phyloP scores from a whole-genome alignment of 2,329 filamentous ascomycete species.

The Knufia petricola region DNA sequence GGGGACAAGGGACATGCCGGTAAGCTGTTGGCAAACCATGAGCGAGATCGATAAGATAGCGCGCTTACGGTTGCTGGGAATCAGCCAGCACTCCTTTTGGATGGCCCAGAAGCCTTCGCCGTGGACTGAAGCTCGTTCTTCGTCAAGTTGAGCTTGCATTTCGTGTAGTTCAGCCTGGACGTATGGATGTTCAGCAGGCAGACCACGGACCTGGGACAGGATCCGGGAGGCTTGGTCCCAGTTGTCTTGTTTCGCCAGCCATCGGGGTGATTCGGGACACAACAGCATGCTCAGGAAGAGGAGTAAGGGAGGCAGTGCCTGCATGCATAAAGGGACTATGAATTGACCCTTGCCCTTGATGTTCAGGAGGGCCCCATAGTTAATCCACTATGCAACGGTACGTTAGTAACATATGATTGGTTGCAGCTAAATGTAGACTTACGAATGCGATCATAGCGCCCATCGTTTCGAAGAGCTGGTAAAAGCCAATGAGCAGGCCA shows the following conservation, averaged over 20 bases:
- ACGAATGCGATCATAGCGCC: slow-evolving; percentile 35
- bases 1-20: slow-evolving; percentile 19
- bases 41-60: slow-evolving; percentile 45
- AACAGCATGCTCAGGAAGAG: slow-evolving; percentile 52
- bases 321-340: slow-evolving; percentile 55
- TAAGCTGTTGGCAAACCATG: slow-evolving; percentile 47
- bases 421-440: too few relatives aligned
- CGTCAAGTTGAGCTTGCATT: slow-evolving; percentile 52
- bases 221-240: slow-evolving; percentile 55
- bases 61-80: slow-evolving; percentile 45
- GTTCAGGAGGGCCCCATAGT: slow-evolving; percentile 43
- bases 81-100: slow-evolving; percentile 54
- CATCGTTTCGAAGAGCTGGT: slow-evolving; percentile 48
- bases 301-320: slow-evolving; percentile 53
- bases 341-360: slow-evolving; percentile 42
- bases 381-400: too few relatives aligned
- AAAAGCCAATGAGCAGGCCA: slow-evolving; percentile 51
- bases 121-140: slow-evolving; percentile 50
- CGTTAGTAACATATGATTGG: too few relatives aligned
- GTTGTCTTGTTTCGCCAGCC: slow-evolving; percentile 57
- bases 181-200: slow-evolving; percentile 45
- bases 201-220: slow-evolving; percentile 48
- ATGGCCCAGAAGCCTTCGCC: slow-evolving; percentile 46
- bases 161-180: slow-evolving; percentile 52
- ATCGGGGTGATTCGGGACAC: slow-evolving; percentile 58